phyloP scores from a whole-genome alignment of 2,329 filamentous ascomycete species.

The Alternaria viburni region DNA sequence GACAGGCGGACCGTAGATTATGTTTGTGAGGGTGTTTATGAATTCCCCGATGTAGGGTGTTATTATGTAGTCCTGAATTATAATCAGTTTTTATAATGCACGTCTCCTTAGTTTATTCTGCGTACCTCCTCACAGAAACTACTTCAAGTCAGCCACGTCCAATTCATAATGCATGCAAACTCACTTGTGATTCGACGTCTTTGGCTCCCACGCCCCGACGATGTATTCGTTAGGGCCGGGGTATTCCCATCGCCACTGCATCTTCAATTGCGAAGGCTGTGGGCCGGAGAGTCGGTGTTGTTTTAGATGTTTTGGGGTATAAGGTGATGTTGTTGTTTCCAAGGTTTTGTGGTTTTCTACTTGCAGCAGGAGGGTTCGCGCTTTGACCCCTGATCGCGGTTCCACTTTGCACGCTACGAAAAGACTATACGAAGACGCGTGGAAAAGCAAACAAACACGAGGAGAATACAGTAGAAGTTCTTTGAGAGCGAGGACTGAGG shows the following conservation, averaged over 20 bases:
- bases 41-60: slow-evolving; percentile 61
- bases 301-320: neutral
- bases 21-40: slow-evolving; percentile 60
- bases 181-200: slow-evolving; percentile 45
- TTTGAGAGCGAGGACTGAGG: neutral
- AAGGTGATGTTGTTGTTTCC: neutral
- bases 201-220: slow-evolving; percentile 32
- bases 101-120: no score
- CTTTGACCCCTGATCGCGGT: neutral
- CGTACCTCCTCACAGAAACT: slow-evolving; percentile 48
- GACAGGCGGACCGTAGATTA: slow-evolving; percentile 54
- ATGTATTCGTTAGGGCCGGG: slow-evolving; percentile 20
- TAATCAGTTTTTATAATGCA: no score
- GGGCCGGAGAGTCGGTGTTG: no score
- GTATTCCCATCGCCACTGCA: slow-evolving; percentile 39
- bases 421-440: neutral
- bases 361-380: neutral
- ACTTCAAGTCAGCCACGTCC: slow-evolving; percentile 16
- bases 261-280: neutral
- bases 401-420: neutral
- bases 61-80: slow-evolving; percentile 64
- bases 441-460: neutral
- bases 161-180: slow-evolving; percentile 19
- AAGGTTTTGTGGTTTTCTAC: neutral
- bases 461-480: neutral